Evolutionary conservation across 2,329 filamentous ascomycete species (phyloP).

Genomic region (Lasiodiplodia sp.): DNA sequence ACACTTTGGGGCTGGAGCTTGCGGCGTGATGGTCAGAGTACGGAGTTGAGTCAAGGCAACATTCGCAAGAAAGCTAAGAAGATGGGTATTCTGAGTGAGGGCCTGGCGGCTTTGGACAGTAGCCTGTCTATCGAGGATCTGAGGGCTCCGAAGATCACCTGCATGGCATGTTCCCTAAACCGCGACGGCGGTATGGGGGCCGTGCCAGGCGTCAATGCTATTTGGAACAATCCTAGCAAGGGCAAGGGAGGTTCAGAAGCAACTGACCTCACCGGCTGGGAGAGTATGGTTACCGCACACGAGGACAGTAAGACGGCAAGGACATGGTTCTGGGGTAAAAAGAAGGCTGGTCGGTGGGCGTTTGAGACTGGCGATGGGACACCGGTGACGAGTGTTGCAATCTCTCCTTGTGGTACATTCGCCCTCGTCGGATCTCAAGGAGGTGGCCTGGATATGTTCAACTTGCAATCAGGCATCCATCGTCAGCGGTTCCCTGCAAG

Average conservation of each 20-base stretch:
- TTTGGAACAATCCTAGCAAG: slow-evolving; percentile 80
- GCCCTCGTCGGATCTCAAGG: slow-evolving; percentile 84
- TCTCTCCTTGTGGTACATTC: slow-evolving; percentile 93
- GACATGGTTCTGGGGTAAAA: slow-evolving; percentile 98
- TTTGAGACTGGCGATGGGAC: slow-evolving; percentile 84
- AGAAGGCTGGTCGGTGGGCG: slow-evolving; percentile 90
- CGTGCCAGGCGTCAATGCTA: slow-evolving; percentile 75
- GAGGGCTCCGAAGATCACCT: slow-evolving; percentile 91
- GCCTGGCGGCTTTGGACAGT: slow-evolving; percentile 64
- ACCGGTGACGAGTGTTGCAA: slow-evolving; percentile 82
- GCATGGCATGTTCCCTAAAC: slow-evolving; percentile 89
- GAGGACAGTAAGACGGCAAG: slow-evolving; percentile 82
- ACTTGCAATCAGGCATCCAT: slow-evolving; percentile 90
- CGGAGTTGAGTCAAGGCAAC: slow-evolving; percentile 89
- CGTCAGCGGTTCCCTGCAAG: slow-evolving; percentile 86
- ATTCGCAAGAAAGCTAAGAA: slow-evolving; percentile 91
- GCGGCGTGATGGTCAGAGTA: slow-evolving; percentile 90
- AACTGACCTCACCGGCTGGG: slow-evolving; percentile 82
- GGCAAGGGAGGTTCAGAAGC: slow-evolving; percentile 23
- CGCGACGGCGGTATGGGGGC: slow-evolving; percentile 93
- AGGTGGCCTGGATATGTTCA: slow-evolving; percentile 93
- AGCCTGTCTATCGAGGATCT: slow-evolving; percentile 73
- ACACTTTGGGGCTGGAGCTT: slow-evolving; percentile 98
- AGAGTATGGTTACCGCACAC: slow-evolving; percentile 94
- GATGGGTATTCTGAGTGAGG: slow-evolving; percentile 71